A percentile compares a stretch with the other conserved stretches of the same genome.
Evolutionary conservation across 2,329 filamentous ascomycete genomes (phyloP).

Genomic region (Knoxdaviesia capensis): DNA sequence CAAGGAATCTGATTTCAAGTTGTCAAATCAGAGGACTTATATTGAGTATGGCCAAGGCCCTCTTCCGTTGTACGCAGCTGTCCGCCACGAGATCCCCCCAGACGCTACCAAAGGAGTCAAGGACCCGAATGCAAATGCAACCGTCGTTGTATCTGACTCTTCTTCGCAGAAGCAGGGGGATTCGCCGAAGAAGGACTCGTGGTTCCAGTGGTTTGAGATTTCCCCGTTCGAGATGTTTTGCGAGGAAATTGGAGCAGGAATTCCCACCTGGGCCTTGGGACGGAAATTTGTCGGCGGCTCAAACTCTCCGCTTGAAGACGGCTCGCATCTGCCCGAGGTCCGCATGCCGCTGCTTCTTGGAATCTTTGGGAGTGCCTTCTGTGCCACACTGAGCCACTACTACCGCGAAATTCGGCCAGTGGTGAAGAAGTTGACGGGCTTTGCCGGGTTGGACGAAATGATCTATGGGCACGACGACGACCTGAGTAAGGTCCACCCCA

Average conservation of each 20-base stretch:
- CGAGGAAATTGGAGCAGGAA: conserved; percentile 77
- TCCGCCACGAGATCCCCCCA: conserved; percentile 82
- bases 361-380: conserved; percentile 94
- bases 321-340: conserved; percentile 61
- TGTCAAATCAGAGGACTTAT: conserved; percentile 68
- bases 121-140: conserved; percentile 12
- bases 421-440: conserved; percentile 52
- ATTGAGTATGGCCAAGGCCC: conserved; percentile 64
- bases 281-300: conserved; percentile 57
- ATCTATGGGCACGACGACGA: conserved; percentile 70
- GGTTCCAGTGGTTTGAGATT: conserved; percentile 97
- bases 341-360: conserved; percentile 72
- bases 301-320: conserved; percentile 40
- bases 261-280: conserved; percentile 86
- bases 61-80: conserved; percentile 85
- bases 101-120: conserved; percentile 4
- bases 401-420: conserved; percentile 84
- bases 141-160: conserved; percentile 6
- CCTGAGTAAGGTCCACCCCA: conserved; percentile 79
- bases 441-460: conserved; percentile 59
- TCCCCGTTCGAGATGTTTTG: conserved; percentile 92
- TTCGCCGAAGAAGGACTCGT: conserved; percentile 44
- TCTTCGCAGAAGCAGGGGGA: conserved; percentile 6
- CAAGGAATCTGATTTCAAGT: conserved; percentile 59
- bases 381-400: conserved; percentile 86